A percentile compares a stretch with the other conserved stretches of the same genome.
Conservation (phyloP, 257 asterid genomes). For the Fraxinus pennsylvanica region DNA sequence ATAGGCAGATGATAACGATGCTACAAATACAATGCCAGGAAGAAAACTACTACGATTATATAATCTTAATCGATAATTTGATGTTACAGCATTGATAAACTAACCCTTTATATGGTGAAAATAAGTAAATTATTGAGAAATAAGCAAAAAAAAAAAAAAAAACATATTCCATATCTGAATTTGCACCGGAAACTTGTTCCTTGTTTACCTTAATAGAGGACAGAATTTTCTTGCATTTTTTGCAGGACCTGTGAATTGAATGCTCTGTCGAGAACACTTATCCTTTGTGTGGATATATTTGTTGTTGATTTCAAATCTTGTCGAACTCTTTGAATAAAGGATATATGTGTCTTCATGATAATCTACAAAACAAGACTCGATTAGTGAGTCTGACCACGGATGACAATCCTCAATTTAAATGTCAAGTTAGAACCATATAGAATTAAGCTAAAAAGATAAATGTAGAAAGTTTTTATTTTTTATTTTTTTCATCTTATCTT, state of each 20-base stretch:
- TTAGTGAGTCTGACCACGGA: neutral
- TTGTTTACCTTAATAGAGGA: neutral
- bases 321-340: neutral
- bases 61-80: no score
- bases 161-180: conserved; percentile 15
- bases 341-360: no score
- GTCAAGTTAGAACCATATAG: neutral
- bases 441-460: neutral
- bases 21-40: no score
- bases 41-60: neutral
- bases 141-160: neutral
- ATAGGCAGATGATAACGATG: no score
- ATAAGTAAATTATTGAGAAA: conserved; percentile 12
- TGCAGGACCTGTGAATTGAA: neutral
- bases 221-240: conserved; percentile 17
- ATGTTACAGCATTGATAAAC: no score
- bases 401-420: neutral
- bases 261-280: neutral
- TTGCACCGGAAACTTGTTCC: neutral
- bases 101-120: neutral
- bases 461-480: no score
- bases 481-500: no score
- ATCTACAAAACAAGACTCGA: neutral
- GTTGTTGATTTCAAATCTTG: neutral
- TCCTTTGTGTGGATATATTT: neutral